Conservation (phyloP, 352 stramenopile species). For the Saprolegnia diclina region DNA sequence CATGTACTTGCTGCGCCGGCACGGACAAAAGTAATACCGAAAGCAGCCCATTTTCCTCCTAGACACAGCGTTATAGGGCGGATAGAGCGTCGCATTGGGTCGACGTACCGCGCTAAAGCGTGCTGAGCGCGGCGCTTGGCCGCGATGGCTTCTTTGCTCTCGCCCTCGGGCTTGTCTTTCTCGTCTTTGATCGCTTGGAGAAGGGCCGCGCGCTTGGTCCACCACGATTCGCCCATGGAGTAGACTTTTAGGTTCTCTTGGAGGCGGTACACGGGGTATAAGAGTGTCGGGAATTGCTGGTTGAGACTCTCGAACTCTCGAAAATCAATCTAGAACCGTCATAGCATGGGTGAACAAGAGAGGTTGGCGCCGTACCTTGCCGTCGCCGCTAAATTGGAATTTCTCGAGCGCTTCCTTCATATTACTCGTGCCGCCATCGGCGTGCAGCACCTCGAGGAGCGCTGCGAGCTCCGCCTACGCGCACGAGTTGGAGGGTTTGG, state of each 20-base stretch:
- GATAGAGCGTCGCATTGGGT: background rate
- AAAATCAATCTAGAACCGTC: conserved; percentile 49
- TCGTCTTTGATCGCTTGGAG: conserved; percentile 42
- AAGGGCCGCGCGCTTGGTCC: conserved; percentile 52
- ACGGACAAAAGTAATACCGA: conserved; percentile 61
- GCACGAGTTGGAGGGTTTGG: background rate
- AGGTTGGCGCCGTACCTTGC: conserved; percentile 28
- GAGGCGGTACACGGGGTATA: conserved; percentile 67
- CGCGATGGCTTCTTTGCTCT: conserved; percentile 32
- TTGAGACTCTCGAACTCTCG: conserved; percentile 60
- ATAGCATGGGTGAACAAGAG: background rate
- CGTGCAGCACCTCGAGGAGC: conserved; percentile 60
- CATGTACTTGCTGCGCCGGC: conserved; percentile 48
- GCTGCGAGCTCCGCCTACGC: conserved; percentile 44
- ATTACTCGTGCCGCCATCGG: conserved; percentile 58
- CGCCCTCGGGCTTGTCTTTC: conserved; percentile 32
- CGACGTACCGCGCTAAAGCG: conserved; percentile 32
- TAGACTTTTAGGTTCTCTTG: conserved; percentile 68
- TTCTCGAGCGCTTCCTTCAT: conserved; percentile 54
- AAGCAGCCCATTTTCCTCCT: conserved; percentile 64
- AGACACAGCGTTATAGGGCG: background rate
- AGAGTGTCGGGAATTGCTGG: conserved; percentile 50
- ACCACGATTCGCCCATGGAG: conserved; percentile 60
- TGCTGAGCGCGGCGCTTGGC: conserved; percentile 33
- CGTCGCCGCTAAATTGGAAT: conserved; percentile 67